Evolutionary conservation across 306 rosid genomes (phyloP), one percentile per base, ranked within the genome.

Genomic region (Sphenostylis stenocarpa): DNA sequence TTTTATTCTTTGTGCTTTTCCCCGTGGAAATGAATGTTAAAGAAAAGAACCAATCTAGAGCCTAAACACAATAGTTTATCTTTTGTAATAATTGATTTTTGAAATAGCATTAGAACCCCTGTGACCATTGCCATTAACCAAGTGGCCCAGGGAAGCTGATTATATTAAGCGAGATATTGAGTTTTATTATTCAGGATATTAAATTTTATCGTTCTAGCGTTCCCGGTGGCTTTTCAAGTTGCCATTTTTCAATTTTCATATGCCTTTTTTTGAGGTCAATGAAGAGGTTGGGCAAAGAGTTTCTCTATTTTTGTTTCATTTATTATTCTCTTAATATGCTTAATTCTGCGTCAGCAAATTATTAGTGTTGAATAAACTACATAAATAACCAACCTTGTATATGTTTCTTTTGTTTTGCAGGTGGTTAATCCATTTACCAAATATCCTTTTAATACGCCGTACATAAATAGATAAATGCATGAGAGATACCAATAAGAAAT

Each of bases 351-450:
- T 72, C 79, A 38, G 41, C 53, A 38, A 33, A 68, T 57, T 71
- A 13, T 58, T 2, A 14, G 11, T 73, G 48, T 58, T 12, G 28
- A 16, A 33, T 70, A n/a, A 52, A 61, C 61, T 65, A 34, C 39
- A 73, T 65, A 70, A 79, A 51, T 72, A 33, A 63, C 85, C 83
- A 65, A 82, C 70, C 14, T 4, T 26, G 24, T 57, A 20, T 76
- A 63, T 75, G 52, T 60, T 43, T 13, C 81, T 70, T 56, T 29
- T 79, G 68, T 70, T 81, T 80, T 83, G 91, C 99, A 96, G 99
- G 98, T 96, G 26, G 98, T 96, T 76, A 96, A 96, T 79, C 99
- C 99, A 52, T 89, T 96, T 58, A 92, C 99, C 82, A 96, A 96
- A 91, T 96, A 94, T 94, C 98, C 98, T 94, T 93, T 91, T 93